Evolutionary conservation across 2,329 filamentous ascomycete species (phyloP), one percentile per base, ranked within the genome.

Genomic region (Akanthomyces lecanii): DNA sequence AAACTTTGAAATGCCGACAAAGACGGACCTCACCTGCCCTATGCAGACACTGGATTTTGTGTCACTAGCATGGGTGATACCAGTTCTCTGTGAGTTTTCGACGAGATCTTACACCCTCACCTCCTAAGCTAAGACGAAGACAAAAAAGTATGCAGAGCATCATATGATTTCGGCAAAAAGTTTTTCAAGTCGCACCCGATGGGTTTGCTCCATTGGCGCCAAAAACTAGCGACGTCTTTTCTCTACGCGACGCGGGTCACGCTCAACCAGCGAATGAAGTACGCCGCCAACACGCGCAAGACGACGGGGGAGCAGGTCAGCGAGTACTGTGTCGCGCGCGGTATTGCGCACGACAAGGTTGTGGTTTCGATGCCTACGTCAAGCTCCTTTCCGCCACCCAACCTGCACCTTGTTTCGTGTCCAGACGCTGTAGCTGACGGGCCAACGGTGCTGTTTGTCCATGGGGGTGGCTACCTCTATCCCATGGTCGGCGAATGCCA

Each of bases 401-500:
- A 2, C 8, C 14, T 50, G 11, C 23, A 50, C 25, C 5, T 50
- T 16, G 23, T 28, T 21, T 50, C 44, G n/a, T 48, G 16, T 6
- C 44, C 48, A 2, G 40, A 38, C 50, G 25, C 21, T 33, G 48
- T 25, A 1, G n/a, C 36, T n/a, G 23, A 56, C 3, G 51, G 51
- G 8, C 60, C 64, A 1, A 67, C 66, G 0, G 38, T 70, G 18
- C 23, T 68, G 2, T 70, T 69, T 53, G 61, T 67, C 33, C 67
- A 70, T 44, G 68, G 69, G 25, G 69, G 69, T 28, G 69, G 67
- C 23, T 70, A 66, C 47, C 66, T 66, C 21, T 64, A 65, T 33
- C 67, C 69, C 21, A 64, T 69, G 0, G 55, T 62, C 6, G 50
- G 38, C 1, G 23, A 4, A 1, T 65, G 65, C 0, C 68, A 69